Conservation (phyloP, 1,284 basidiomycete genomes). For the Peniophora sp. region DNA sequence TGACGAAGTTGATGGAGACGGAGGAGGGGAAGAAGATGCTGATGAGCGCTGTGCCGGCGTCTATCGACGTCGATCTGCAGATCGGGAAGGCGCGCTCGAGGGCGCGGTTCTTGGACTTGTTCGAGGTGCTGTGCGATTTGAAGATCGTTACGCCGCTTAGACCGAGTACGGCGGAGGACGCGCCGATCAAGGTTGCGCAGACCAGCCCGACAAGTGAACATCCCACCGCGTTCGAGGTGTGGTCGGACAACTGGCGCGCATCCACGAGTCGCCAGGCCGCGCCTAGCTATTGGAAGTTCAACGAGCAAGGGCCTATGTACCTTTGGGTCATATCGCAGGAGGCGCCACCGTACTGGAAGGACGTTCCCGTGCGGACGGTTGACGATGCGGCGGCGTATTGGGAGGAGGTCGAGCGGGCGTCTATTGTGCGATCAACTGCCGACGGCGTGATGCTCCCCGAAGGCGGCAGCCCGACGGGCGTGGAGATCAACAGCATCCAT, state of each 20-base stretch:
- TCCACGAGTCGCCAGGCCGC: constrained; percentile 33
- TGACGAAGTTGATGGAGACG: constrained; percentile 38
- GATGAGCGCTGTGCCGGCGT: constrained; percentile 41
- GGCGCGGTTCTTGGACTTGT: constrained; percentile 48
- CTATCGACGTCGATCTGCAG: constrained; percentile 41
- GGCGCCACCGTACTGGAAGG: constrained; percentile 47
- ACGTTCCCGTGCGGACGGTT: constrained; percentile 28
- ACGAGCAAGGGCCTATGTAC: constrained; percentile 41
- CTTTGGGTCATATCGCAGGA: constrained; percentile 47
- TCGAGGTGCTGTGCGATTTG: constrained; percentile 49
- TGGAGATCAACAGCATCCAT: constrained; percentile 16
- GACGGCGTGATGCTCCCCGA: constrained; percentile 6
- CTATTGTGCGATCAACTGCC: constrained; percentile 24
- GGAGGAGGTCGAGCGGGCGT: constrained; percentile 43
- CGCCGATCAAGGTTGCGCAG: constrained; percentile 35
- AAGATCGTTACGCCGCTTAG: constrained; percentile 49
- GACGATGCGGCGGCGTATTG: constrained; percentile 44
- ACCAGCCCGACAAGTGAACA: constrained; percentile 22
- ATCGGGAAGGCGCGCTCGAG: constrained; percentile 49
- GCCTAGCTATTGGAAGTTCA: constrained; percentile 58
- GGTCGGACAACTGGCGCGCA: constrained; percentile 32
- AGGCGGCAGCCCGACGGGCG: constrained; percentile 10
- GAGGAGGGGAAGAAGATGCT: constrained; percentile 37
- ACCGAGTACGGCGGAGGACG: constrained; percentile 28
- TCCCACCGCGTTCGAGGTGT: constrained; percentile 38